Evolutionary conservation across 805 yeast species (phyloP).

Genomic region (Candida awuae): DNA sequence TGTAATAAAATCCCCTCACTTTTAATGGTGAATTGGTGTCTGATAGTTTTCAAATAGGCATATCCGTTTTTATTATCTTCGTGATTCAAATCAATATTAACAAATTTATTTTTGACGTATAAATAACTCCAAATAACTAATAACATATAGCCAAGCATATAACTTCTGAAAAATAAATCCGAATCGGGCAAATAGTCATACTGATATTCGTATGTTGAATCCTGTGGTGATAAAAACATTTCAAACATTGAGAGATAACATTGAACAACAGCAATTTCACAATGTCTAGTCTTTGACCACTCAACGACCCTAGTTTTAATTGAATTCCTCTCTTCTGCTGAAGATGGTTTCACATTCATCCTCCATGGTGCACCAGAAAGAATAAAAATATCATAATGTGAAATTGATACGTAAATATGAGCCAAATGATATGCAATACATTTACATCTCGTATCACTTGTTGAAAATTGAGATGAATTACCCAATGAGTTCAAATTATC

Average conservation of each 20-base stretch:
- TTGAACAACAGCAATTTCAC: slow-evolving; percentile 49
- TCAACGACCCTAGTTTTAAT: slow-evolving; percentile 42
- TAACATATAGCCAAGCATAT: slow-evolving; percentile 34
- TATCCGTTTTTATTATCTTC: slow-evolving; percentile 39
- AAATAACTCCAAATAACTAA: slow-evolving; percentile 47
- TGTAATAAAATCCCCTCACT: slow-evolving; percentile 28
- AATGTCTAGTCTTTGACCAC: slow-evolving; percentile 43
- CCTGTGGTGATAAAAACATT: slow-evolving; percentile 50
- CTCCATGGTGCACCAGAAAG: slow-evolving; percentile 79
- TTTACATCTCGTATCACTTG: slow-evolving; percentile 44
- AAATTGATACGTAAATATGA: slow-evolving; percentile 61
- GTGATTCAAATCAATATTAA: slow-evolving; percentile 28
- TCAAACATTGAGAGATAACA: slow-evolving; percentile 56
- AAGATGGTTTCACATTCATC: slow-evolving; percentile 58
- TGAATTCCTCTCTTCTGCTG: slow-evolving; percentile 38
- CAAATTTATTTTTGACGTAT: slow-evolving; percentile 36
- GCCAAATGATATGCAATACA: slow-evolving; percentile 66
- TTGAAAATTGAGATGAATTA: slow-evolving; percentile 26
- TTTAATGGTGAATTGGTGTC: slow-evolving; percentile 32
- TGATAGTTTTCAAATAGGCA: slow-evolving; percentile 41
- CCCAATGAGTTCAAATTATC: slow-evolving; percentile 23
- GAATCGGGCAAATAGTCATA: slow-evolving; percentile 42
- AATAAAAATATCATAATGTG: slow-evolving; percentile 71
- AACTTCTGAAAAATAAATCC: slow-evolving; percentile 41
- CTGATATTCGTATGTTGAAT: slow-evolving; percentile 33